phyloP scores from a whole-genome alignment of 768 basidiomycete genomes.

The Leccinellum luteum region DNA sequence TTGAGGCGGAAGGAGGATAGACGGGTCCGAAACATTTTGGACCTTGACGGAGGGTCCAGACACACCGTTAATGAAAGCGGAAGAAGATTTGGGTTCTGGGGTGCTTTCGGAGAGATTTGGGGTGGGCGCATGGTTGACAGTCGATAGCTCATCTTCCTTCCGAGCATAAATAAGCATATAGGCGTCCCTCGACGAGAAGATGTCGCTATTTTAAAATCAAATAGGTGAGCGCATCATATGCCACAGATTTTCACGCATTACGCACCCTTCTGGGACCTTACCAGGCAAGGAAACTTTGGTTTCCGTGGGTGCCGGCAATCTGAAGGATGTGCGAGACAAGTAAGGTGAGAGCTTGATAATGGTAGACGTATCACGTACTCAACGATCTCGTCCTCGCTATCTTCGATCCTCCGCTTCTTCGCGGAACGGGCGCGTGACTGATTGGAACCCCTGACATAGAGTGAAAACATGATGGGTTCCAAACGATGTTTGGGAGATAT shows the following conservation, averaged over 20 bases:
- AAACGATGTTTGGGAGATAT: neutral
- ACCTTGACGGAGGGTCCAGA: slow-evolving; percentile 14
- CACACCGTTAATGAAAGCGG: slow-evolving; percentile 19
- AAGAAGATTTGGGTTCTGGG: slow-evolving; percentile 11
- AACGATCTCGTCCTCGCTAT: slow-evolving; percentile 53
- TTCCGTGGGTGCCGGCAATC: slow-evolving; percentile 21
- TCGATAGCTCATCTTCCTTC: slow-evolving; percentile 25
- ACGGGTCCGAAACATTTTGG: slow-evolving; percentile 9
- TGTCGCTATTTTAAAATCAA: slow-evolving; percentile 37
- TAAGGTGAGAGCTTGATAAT: slow-evolving; percentile 19
- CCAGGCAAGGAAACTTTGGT: slow-evolving; percentile 23
- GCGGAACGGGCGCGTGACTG: slow-evolving; percentile 40
- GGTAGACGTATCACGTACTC: slow-evolving; percentile 25
- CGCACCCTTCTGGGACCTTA: slow-evolving; percentile 62
- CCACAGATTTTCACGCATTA: slow-evolving; percentile 70
- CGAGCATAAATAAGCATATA: slow-evolving; percentile 94
- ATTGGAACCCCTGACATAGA: slow-evolving; percentile 19
- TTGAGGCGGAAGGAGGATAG: slow-evolving; percentile 47
- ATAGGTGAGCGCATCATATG: slow-evolving; percentile 13
- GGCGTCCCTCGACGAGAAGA: slow-evolving; percentile 75
- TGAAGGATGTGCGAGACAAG: slow-evolving; percentile 10
- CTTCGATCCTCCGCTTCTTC: slow-evolving; percentile 52
- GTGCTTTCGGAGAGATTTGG: slow-evolving; percentile 17
- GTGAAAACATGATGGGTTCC: slow-evolving; percentile 1
- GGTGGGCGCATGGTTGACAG: slow-evolving; percentile 14